phyloP scores from a whole-genome alignment of 176 grass and related monocot genomes.

The Carex myosuroides region DNA sequence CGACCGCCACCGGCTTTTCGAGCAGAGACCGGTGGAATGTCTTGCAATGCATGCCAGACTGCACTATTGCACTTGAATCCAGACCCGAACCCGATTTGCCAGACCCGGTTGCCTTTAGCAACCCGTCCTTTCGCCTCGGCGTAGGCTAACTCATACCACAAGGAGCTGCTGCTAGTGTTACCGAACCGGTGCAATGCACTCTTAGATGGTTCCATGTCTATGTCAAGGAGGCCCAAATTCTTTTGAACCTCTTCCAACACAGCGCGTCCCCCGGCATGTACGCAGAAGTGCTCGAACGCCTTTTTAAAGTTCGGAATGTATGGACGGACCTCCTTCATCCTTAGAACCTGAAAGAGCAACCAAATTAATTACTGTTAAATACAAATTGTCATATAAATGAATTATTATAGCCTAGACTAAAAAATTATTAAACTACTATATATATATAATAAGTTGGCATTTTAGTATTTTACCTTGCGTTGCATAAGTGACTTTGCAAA shows the following conservation, averaged over 20 bases:
- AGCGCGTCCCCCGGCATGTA: conserved; percentile 68
- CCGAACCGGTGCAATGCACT: conserved; percentile 64
- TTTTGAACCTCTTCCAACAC: conserved; percentile 70
- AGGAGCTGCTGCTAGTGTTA: conserved; percentile 66
- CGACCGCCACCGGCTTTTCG: background rate
- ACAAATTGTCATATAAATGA: background rate
- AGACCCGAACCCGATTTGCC: conserved; percentile 60
- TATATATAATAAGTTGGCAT: background rate
- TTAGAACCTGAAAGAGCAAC: conserved; percentile 16
- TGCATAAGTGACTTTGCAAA: conserved; percentile 40
- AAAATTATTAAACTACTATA: background rate
- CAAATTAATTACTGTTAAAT: background rate
- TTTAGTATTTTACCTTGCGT: conserved; percentile 13
- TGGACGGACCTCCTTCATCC: background rate
- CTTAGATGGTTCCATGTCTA: conserved; percentile 58
- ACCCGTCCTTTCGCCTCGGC: conserved; percentile 64
- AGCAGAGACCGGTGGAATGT: conserved; percentile 33
- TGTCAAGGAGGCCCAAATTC: conserved; percentile 38
- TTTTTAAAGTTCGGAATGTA: conserved; percentile 74
- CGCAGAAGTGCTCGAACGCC: conserved; percentile 84
- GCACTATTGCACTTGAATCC: conserved; percentile 68
- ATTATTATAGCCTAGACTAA: background rate
- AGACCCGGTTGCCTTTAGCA: conserved; percentile 39
- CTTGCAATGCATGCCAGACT: conserved; percentile 44
- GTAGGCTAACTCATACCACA: conserved; percentile 71